phyloP scores from a whole-genome alignment of 306 rosid species.

The Delonix regia region DNA sequence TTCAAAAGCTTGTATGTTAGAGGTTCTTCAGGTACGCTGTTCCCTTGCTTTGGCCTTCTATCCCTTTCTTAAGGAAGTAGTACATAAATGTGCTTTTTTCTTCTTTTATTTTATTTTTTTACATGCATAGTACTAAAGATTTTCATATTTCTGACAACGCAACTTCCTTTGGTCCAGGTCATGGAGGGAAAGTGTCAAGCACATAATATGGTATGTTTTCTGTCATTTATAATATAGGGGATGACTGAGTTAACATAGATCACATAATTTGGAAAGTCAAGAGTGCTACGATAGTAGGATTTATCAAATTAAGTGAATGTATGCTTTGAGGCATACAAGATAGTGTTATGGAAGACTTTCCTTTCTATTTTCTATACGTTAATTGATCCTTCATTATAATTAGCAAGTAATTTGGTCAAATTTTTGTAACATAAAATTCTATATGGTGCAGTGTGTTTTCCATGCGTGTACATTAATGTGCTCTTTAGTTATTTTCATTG shows the following conservation, averaged over 20 bases:
- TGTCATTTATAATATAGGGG: slow-evolving; percentile 25
- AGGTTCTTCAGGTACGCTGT: slow-evolving; percentile 78
- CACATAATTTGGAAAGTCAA: slow-evolving; percentile 16
- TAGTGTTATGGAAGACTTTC: neutral
- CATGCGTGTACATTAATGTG: slow-evolving; percentile 19
- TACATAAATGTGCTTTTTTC: neutral
- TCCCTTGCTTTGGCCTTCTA: neutral
- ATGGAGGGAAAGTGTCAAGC: slow-evolving; percentile 61
- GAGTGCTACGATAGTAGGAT: neutral
- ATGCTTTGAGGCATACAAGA: neutral
- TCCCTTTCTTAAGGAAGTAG: neutral
- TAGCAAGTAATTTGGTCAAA: slow-evolving; percentile 11
- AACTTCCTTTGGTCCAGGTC: slow-evolving; percentile 59
- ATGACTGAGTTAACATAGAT: slow-evolving; percentile 25
- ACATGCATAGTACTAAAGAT: neutral
- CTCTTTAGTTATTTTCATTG: slow-evolving; percentile 36
- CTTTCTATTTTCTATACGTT: neutral
- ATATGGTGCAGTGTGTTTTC: slow-evolving; percentile 24
- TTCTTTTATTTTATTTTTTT: neutral
- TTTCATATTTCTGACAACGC: slow-evolving; percentile 15
- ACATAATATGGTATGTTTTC: slow-evolving; percentile 64
- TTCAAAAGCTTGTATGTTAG: slow-evolving; percentile 79
- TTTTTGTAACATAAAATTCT: slow-evolving; percentile 11
- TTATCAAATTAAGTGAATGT: slow-evolving; percentile 28
- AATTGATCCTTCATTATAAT: slow-evolving; percentile 23